Percentiles rank a stretch among this genome's conserved stretches.
Conservation (phyloP, 73 alveolate species). For the Urostyla sp. region DNA sequence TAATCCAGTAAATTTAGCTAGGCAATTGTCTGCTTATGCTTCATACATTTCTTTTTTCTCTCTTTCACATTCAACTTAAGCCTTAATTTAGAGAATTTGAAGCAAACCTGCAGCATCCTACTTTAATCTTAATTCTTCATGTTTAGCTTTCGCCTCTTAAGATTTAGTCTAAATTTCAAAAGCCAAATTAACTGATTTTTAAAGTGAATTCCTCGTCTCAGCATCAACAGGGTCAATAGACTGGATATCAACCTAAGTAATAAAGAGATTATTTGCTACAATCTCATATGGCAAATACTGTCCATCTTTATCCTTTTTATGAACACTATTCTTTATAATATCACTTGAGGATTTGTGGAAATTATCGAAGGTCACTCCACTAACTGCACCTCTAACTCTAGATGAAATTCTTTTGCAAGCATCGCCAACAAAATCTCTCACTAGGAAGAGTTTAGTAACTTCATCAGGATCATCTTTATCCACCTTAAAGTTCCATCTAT, state of each 20-base stretch:
- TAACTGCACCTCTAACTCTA: conserved; percentile 86
- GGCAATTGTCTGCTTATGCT: conserved; percentile 21
- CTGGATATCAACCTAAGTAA: conserved; percentile 80
- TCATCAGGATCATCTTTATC: conserved; percentile 65
- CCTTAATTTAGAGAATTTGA: conserved; percentile 53
- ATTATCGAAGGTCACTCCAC: conserved; percentile 73
- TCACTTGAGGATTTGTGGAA: conserved; percentile 75
- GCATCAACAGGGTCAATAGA: conserved; percentile 78
- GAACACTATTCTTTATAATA: conserved; percentile 73
- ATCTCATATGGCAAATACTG: conserved; percentile 56
- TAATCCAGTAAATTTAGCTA: conserved; percentile 54
- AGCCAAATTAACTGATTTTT: conserved; percentile 74
- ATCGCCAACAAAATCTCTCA: conserved; percentile 86
- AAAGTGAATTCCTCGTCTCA: conserved; percentile 62
- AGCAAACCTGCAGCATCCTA: conserved; percentile 59
- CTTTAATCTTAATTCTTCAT: conserved; percentile 57
- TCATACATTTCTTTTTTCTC: conserved; percentile 44
- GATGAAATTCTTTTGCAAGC: conserved; percentile 86
- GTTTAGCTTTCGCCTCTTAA: conserved; percentile 65
- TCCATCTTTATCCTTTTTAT: conserved; percentile 70
- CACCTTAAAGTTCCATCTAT: conserved; percentile 79
- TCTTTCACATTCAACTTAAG: conserved; percentile 43
- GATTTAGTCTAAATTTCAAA: conserved; percentile 76
- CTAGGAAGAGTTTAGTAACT: conserved; percentile 68
- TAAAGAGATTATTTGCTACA: conserved; percentile 68